Evolutionary conservation across 805 yeast genomes (phyloP).

Genomic region (Kodamaea neixiangensis): DNA sequence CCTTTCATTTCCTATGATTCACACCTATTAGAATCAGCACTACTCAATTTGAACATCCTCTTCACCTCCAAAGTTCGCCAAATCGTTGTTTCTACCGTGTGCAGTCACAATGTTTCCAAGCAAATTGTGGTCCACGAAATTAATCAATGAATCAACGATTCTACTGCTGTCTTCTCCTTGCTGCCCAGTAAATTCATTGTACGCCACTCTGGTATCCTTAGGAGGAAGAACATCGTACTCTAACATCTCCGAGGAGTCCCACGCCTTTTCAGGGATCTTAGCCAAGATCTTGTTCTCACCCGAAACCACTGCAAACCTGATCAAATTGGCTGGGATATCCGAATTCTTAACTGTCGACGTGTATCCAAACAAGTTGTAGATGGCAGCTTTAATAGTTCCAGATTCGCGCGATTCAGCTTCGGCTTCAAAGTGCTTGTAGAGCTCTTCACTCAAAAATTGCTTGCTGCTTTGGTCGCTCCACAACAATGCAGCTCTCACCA

Average conservation of each 20-base stretch:
- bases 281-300: constrained; percentile 75
- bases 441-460: constrained; percentile 48
- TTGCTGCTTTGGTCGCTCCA: constrained; percentile 54
- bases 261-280: constrained; percentile 59
- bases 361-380: constrained; percentile 17
- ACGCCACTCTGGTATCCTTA: constrained; percentile 29
- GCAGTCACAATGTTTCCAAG: constrained; percentile 31
- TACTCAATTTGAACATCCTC: not conserved
- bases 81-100: constrained; percentile 1
- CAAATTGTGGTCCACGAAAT: constrained; percentile 49
- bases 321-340: constrained; percentile 58
- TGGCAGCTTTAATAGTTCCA: constrained; percentile 12
- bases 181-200: constrained; percentile 40
- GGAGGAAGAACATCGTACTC: constrained; percentile 81
- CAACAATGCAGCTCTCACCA: constrained; percentile 53
- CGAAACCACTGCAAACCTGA: constrained; percentile 68
- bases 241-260: constrained; percentile 61
- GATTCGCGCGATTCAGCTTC: not conserved
- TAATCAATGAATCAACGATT: constrained; percentile 34
- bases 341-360: constrained; percentile 7
- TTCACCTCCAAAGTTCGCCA: not conserved
- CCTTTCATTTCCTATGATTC: no score
- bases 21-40: no score
- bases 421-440: constrained; percentile 20
- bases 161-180: constrained; percentile 12